Evolutionary conservation across 2,329 filamentous ascomycete genomes (phyloP), one percentile per base, ranked within the genome.

Genomic region (Tothia fuscella): DNA sequence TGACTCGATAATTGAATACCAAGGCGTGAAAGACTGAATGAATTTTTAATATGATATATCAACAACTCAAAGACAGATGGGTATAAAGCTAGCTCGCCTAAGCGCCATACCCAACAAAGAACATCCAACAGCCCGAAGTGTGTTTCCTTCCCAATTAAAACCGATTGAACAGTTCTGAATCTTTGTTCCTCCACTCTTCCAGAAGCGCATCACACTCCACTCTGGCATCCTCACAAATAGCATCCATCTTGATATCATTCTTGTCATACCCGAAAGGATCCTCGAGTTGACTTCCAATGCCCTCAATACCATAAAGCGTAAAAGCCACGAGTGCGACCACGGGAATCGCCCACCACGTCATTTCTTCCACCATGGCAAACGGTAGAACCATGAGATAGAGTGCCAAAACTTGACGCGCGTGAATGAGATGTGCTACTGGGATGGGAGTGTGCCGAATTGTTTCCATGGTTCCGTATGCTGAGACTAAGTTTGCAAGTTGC

Each of bases 231-330:
- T 76, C 74, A 3, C 74, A 71, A 38, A 80, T 72, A 3, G 72
- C 74, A 54, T 80, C 76, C 68, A 80, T 76, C 52, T 78, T 78
- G 57, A 80, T 80, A 52, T 80, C 76, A 43, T 78, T 78, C 51
- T 70, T 67, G 48, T 78, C 76, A 43, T 76, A 76, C 2, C 76
- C 76, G 53, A 80, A 80, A 1, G 76, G 76, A 52, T 80, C 76
- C 52, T 80, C 76, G 1, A 80, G 60, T 54, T 78, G 75, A 3
- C 66, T 68, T 9, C 74, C 76, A 42, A 79, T 80, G 2, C 73
- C 75, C 46, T 77, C 73, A 20, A 77, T 77, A 0, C 74, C 74
- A 46, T 80, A 80, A 2, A 80, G 59, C 0, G 76, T 79, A 50
- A 80, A 80, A 3, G 70, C 68, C 4, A 80, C 68, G 10, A 80